These are phyloP conservation scores for Pichia nakasei DNA, from an alignment of 805 yeast genomes.

Conservation along the genomic window DNA sequence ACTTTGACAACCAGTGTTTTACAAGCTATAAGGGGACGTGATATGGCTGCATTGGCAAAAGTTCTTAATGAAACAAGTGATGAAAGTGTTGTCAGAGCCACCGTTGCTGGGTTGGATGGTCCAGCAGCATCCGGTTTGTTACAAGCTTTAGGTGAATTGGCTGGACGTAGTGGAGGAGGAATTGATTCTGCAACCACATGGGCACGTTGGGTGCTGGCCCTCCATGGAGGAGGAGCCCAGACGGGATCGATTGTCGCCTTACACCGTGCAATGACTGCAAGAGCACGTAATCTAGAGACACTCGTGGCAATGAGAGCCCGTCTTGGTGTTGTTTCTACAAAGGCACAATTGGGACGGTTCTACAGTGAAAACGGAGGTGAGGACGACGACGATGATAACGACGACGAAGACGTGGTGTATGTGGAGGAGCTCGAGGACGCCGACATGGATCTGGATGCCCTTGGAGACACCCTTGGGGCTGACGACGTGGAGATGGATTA, in stretches of 20 bases:
- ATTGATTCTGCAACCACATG: slow-evolving; percentile 25
- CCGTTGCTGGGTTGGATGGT: slow-evolving; percentile 42
- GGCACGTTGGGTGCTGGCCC: slow-evolving; percentile 48
- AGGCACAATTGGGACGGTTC: slow-evolving; percentile 14
- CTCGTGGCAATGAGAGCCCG: slow-evolving; percentile 44
- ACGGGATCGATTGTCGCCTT: neutral
- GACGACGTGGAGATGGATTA: too few species aligned
- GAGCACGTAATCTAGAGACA: slow-evolving; percentile 40
- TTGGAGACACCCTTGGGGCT: too few species aligned
- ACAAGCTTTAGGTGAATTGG: slow-evolving; percentile 16
- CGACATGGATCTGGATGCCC: slow-evolving; percentile 1
- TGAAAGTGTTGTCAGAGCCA: slow-evolving; percentile 39
- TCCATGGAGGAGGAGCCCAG: slow-evolving; percentile 35
- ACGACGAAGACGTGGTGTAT: slow-evolving; percentile 16
- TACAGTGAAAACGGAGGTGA: slow-evolving; percentile 16
- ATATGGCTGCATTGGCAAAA: slow-evolving; percentile 75
- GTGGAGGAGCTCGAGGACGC: slow-evolving; percentile 18
- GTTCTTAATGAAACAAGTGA: slow-evolving; percentile 52
- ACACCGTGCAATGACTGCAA: slow-evolving; percentile 28
- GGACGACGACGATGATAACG: slow-evolving; percentile 13
- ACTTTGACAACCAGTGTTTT: slow-evolving; percentile 76
- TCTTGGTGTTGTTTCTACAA: slow-evolving; percentile 38
- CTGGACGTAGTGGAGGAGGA: neutral
- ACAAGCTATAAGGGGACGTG: slow-evolving; percentile 84
- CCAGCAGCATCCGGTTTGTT: slow-evolving; percentile 32